These are phyloP conservation scores for Raddia guianensis DNA, from an alignment of 176 grass and related monocot species.

Conservation along the genomic window DNA sequence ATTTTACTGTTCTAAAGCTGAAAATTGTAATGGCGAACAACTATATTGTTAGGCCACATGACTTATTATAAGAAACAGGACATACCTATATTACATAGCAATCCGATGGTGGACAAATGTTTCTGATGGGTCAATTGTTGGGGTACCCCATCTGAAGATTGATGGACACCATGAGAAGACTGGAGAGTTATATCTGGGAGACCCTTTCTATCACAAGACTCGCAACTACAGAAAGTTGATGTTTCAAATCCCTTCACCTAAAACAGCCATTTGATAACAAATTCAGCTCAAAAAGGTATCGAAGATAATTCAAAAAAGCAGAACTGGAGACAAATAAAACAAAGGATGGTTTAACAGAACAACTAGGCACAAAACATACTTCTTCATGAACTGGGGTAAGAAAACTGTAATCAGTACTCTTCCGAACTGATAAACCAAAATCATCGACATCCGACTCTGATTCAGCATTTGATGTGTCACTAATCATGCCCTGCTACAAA, in stretches of 20 bases:
- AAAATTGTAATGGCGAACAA: not conserved
- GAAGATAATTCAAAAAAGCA: not conserved
- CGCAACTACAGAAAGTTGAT: conserved; percentile 42
- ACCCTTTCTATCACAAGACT: conserved; percentile 28
- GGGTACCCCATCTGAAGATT: conserved; percentile 28
- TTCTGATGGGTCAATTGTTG: conserved; percentile 21
- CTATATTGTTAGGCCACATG: not conserved
- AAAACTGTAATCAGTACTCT: conserved; percentile 36
- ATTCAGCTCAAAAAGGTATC: conserved; percentile 20
- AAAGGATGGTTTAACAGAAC: not conserved
- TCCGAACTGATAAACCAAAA: conserved; percentile 22
- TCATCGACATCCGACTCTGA: conserved; percentile 62
- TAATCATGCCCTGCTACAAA: conserved; percentile 49
- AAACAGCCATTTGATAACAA: not conserved
- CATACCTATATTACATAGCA: conserved; percentile 38
- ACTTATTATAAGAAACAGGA: conserved; percentile 9
- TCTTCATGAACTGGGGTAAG: conserved; percentile 67
- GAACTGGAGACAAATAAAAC: not conserved
- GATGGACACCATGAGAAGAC: conserved; percentile 31
- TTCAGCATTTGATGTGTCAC: conserved; percentile 53
- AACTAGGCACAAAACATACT: conserved; percentile 26
- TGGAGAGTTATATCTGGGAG: conserved; percentile 39
- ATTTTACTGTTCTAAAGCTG: not conserved
- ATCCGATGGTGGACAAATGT: conserved; percentile 21
- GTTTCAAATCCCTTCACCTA: conserved; percentile 69